A percentile compares a stretch with the other conserved stretches of the same genome.
These are phyloP conservation scores for Monosporozyma aquatica DNA, from an alignment of 805 yeast genomes.

Conservation along the genomic window DNA sequence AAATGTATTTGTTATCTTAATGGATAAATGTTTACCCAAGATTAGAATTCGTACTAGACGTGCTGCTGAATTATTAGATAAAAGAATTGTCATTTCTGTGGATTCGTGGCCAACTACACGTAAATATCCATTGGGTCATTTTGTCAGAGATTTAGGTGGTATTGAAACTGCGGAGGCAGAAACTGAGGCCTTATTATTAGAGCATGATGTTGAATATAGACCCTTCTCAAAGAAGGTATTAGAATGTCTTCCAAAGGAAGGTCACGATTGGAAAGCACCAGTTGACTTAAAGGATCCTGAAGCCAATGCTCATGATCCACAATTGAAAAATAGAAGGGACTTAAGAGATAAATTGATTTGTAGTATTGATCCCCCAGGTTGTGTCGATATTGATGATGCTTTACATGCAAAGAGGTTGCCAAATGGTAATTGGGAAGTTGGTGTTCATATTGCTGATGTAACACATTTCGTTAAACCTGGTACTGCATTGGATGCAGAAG, in stretches of 20 bases:
- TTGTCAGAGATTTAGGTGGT: conserved; percentile 79
- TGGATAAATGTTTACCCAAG: conserved; percentile 85
- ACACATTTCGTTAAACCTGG: conserved; percentile 92
- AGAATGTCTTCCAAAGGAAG: conserved; percentile 88
- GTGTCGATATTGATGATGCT: conserved; percentile 99
- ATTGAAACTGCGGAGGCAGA: conserved; percentile 91
- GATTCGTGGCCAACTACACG: conserved; percentile 88
- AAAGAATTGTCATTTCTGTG: conserved; percentile 84
- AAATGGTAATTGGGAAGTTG: conserved; percentile 93
- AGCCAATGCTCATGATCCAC: conserved; percentile 39
- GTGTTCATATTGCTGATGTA: conserved; percentile 98
- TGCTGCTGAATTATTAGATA: conserved; percentile 71
- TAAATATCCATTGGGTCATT: conserved; percentile 89
- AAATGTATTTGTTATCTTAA: conserved; percentile 72
- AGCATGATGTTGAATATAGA: conserved; percentile 93
- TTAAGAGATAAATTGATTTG: conserved; percentile 84
- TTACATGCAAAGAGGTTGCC: conserved; percentile 77
- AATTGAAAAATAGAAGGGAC: conserved; percentile 58
- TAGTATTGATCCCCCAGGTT: conserved; percentile 94
- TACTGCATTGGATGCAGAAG: conserved; percentile 88
- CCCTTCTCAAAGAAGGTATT: conserved; percentile 90
- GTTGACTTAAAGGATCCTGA: conserved; percentile 47
- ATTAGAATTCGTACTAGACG: conserved; percentile 81
- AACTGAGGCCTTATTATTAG: conserved; percentile 86
- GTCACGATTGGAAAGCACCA: conserved; percentile 89